Conservation (phyloP, 2,329 filamentous ascomycete genomes). For the Fusarium sp. region DNA sequence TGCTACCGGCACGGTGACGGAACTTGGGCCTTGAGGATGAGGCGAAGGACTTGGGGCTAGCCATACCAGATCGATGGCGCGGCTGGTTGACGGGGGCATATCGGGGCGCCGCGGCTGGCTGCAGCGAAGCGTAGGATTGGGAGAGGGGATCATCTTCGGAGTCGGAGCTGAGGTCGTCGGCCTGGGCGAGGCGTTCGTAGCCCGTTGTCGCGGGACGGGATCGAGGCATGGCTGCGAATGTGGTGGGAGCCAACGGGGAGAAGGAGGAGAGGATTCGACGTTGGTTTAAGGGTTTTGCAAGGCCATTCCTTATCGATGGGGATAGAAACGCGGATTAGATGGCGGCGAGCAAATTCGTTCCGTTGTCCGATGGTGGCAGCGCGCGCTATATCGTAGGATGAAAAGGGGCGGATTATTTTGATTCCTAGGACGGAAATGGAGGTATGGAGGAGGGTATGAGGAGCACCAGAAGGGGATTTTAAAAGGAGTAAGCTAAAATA, state of each 20-base stretch:
- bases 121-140: constrained; percentile 63
- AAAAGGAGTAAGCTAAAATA: constrained; percentile 13
- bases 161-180: constrained; percentile 76
- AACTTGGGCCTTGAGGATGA: constrained; percentile 52
- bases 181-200: constrained; percentile 85
- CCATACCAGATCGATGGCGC: constrained; percentile 66
- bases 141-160: constrained; percentile 69
- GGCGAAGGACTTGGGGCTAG: constrained; percentile 57
- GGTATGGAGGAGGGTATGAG: constrained; percentile 9
- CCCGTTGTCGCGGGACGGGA: constrained; percentile 76
- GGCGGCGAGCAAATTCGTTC: constrained; percentile 5
- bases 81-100: constrained; percentile 71
- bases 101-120: constrained; percentile 65
- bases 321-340: not conserved
- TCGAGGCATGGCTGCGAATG: constrained; percentile 63
- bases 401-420: constrained; percentile 14
- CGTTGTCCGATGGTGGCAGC: constrained; percentile 14
- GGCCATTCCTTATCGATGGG: constrained; percentile 29
- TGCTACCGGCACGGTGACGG: constrained; percentile 65
- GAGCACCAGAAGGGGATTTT: constrained; percentile 1
- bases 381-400: constrained; percentile 6
- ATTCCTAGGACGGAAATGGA: not conserved
- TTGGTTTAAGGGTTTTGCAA: constrained; percentile 15
- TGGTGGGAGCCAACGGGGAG: not conserved
- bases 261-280: constrained; percentile 1